Conservation (phyloP, 306 rosid genomes). For the Gastrolobium bilobum region DNA sequence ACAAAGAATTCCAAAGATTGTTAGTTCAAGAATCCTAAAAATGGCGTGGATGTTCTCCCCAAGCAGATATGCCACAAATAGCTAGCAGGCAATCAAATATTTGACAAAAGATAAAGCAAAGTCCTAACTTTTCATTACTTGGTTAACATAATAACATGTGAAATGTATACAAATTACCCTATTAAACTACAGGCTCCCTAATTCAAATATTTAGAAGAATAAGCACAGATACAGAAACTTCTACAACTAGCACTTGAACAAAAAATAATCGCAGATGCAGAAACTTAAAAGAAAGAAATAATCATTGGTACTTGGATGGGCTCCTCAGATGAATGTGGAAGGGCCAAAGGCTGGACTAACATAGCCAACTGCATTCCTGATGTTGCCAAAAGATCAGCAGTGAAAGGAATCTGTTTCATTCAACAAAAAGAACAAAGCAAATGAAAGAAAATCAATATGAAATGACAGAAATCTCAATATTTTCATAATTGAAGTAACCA, state of each 20-base stretch:
- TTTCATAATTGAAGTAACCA: conserved; percentile 30
- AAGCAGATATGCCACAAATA: conserved; percentile 28
- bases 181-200: conserved; percentile 8
- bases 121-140: conserved; percentile 7
- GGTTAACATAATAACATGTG: background rate
- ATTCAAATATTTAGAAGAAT: conserved; percentile 8
- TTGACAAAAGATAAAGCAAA: conserved; percentile 18
- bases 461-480: conserved; percentile 34
- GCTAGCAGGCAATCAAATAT: conserved; percentile 40
- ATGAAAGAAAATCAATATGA: conserved; percentile 41
- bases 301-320: conserved; percentile 78
- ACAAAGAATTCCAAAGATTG: conserved; percentile 30
- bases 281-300: conserved; percentile 35
- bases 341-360: conserved; percentile 96
- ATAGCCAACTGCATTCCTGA: conserved; percentile 98
- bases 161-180: conserved; percentile 11
- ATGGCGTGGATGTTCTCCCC: conserved; percentile 1
- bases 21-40: conserved; percentile 38
- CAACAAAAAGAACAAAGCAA: conserved; percentile 47
- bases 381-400: conserved; percentile 88
- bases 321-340: conserved; percentile 97
- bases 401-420: conserved; percentile 81
- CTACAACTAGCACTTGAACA: conserved; percentile 34
- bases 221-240: conserved; percentile 22
- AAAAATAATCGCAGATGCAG: conserved; percentile 38